These are phyloP conservation scores for Eimeria sp. DNA, from an alignment of 169 alveolate genomes.

Conservation along the genomic window DNA sequence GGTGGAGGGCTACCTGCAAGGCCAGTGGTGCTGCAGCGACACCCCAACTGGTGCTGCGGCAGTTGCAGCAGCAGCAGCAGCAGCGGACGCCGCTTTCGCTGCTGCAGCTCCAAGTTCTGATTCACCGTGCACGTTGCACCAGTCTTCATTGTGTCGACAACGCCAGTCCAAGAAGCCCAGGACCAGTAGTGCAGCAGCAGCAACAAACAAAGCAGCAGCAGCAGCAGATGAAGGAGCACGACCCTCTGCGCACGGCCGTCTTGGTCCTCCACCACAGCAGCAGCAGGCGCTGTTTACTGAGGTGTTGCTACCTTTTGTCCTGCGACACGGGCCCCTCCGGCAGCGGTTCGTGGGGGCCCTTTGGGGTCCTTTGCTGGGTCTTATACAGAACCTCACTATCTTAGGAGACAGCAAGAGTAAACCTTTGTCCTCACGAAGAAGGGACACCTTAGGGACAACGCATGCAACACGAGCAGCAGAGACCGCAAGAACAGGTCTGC, in stretches of 20 bases:
- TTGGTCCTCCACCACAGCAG: not conserved
- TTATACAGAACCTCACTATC: not conserved
- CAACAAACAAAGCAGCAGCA: not conserved
- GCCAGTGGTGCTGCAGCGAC: constrained; percentile 28
- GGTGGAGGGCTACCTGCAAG: constrained; percentile 2
- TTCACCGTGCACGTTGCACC: not conserved
- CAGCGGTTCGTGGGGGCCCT: constrained; percentile 16
- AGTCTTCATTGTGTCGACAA: not conserved
- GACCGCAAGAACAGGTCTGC: not conserved
- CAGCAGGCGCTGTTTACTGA: constrained; percentile 8
- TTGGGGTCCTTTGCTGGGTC: not conserved
- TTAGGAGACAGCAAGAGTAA: not conserved
- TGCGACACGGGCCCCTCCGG: constrained; percentile 16
- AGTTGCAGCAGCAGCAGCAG: constrained; percentile 39
- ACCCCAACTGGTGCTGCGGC: not conserved
- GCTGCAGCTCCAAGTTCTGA: not conserved
- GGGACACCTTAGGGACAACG: not conserved
- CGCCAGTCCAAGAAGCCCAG: not conserved
- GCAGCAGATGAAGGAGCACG: not conserved
- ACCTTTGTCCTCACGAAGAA: not conserved
- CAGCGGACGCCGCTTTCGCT: constrained; percentile 26
- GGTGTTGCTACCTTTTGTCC: constrained; percentile 18
- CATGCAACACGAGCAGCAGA: not conserved
- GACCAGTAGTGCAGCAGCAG: not conserved
- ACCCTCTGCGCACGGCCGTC: too few species aligned